Evolutionary conservation across 1,139 yeast species (phyloP).

Genomic region (Yamadazyma buinensis): DNA sequence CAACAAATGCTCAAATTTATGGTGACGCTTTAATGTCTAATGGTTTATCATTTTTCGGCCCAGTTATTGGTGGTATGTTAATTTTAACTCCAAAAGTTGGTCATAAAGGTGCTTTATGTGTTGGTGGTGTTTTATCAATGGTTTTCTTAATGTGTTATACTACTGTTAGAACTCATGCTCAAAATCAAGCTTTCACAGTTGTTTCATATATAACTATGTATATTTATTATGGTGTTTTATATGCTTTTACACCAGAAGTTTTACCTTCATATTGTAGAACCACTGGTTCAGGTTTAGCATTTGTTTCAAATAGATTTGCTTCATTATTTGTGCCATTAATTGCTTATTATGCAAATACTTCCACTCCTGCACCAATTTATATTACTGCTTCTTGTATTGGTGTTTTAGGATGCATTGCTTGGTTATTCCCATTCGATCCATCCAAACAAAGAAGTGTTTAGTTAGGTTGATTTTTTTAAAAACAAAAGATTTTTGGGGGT

Average conservation of each 20-base stretch:
- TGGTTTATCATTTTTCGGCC: conserved; percentile 53
- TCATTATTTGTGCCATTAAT: conserved; percentile 52
- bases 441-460: conserved; percentile 19
- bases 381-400: conserved; percentile 57
- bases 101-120: conserved; percentile 51
- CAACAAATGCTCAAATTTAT: conserved; percentile 36
- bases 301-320: conserved; percentile 42
- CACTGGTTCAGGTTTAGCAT: conserved; percentile 53
- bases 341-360: conserved; percentile 43
- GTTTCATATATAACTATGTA: conserved; percentile 48
- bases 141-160: conserved; percentile 57
- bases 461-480: too few species aligned
- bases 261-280: conserved; percentile 54
- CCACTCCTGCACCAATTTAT: conserved; percentile 50
- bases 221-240: conserved; percentile 52
- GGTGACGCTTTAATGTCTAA: conserved; percentile 51
- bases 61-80: conserved; percentile 48
- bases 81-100: conserved; percentile 46
- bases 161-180: conserved; percentile 46
- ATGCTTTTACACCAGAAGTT: conserved; percentile 59
- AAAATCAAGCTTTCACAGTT: conserved; percentile 51
- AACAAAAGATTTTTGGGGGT: too few species aligned
- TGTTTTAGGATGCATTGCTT: conserved; percentile 36
- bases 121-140: conserved; percentile 53
- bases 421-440: conserved; percentile 50